Base-by-base conservation (phyloP, 2,329 filamentous ascomycete species). In the Clonostachys sp. region DNA sequence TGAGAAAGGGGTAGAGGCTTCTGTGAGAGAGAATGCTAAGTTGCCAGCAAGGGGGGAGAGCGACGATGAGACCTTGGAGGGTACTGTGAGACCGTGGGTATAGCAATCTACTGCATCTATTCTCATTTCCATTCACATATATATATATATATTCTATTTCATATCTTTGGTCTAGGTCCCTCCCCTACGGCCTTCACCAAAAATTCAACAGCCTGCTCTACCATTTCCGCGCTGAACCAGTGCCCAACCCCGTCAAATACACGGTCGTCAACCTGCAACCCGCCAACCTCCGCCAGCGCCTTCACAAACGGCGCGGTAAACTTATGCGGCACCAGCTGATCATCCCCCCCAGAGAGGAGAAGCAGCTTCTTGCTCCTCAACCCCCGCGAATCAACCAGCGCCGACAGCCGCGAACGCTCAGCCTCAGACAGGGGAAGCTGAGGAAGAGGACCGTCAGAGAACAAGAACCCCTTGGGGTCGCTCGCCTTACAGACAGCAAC, bases 401-500 rank as follows among this genome's bases (percentile, higher is more conserved):
- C 53, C 12, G 67, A 64, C 13, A 83, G 55, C 4, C 72, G 68
- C 8, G 67, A 62, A 41, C 73, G 66, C 42, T 78, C 71, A 2
- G 62, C 55, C 4, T 62, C 48, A 2, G 68, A 57, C 5, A 61
- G 53, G 44, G 60, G 52, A 2, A 59, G 46, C 2, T 62, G 50
- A 0, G 67, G 61, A 7, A 77, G 58, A 42, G 42, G 30, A 5
- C 64, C 49, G 0, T 57, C 57, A 2, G 74, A 71, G 6, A 95
- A 83, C 10, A 96, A 66, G 7, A 94, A 70, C 2, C 80, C 85
- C 17, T 86, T 87, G 0, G 92, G 91, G 57, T 99, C 94, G 50
- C 77, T 80, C 46, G 76, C 77, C 18, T 75, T 68, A 33, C 90
- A 79, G 0, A 81, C 75, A 1, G 76, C 67, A 2, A 91, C 67